Evolutionary conservation across 495 filamentous ascomycete genomes (phyloP).

Genomic region (Penicillium turbatum): DNA sequence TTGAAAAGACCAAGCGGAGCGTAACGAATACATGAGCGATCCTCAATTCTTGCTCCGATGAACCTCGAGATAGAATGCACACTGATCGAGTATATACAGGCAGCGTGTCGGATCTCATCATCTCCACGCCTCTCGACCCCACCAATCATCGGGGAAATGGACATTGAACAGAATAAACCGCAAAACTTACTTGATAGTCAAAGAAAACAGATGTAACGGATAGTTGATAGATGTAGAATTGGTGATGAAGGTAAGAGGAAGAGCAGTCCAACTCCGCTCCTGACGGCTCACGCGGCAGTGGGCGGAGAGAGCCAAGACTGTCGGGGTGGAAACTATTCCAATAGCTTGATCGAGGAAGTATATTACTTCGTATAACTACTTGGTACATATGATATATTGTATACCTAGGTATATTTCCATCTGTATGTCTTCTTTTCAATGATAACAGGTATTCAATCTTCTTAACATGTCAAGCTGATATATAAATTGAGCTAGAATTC

Average conservation of each 20-base stretch:
- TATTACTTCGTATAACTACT: background rate
- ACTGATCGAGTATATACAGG: background rate
- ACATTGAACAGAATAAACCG: background rate
- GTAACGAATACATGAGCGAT: background rate
- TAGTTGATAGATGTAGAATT: background rate
- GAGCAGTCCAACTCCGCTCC: conserved; percentile 22
- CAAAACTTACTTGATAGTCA: background rate
- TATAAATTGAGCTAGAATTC: no score
- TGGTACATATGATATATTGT: background rate
- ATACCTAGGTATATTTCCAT: no score
- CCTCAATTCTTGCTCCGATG: background rate
- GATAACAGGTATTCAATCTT: no score
- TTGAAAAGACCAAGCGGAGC: background rate
- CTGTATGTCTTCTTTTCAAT: no score
- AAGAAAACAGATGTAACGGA: background rate
- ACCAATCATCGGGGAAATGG: conserved; percentile 8
- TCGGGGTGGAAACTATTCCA: conserved; percentile 15
- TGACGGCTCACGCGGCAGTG: conserved; percentile 13
- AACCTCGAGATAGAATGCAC: background rate
- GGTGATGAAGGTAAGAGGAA: conserved; percentile 9
- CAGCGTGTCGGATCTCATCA: conserved; percentile 3
- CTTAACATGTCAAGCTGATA: no score
- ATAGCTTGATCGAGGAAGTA: background rate
- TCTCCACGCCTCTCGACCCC: conserved; percentile 1
- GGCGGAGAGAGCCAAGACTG: conserved; percentile 26